These are phyloP conservation scores for Eimeria falciformis DNA, from an alignment of 169 alveolate species.

Conservation along the genomic window DNA sequence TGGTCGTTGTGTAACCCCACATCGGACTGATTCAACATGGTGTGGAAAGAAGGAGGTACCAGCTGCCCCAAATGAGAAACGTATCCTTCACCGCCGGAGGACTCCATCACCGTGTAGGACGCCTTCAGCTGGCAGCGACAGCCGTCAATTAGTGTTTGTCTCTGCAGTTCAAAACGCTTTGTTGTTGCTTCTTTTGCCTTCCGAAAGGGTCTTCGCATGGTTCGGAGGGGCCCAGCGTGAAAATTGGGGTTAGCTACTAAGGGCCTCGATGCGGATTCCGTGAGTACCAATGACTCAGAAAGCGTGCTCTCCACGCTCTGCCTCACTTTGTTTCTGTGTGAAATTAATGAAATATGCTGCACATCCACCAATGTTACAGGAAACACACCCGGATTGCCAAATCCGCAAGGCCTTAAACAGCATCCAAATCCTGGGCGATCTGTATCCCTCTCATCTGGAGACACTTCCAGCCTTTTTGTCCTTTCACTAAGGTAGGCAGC, in stretches of 20 bases:
- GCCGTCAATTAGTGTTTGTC: constrained; percentile 43
- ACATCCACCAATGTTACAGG: constrained; percentile 40
- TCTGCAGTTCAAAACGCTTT: neutral
- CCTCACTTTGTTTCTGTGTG: too few relatives aligned
- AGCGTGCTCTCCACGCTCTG: too few relatives aligned
- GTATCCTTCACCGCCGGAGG: neutral
- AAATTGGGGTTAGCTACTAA: neutral
- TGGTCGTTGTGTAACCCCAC: too few relatives aligned
- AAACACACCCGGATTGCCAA: neutral
- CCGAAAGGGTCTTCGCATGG: neutral
- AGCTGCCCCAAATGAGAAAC: neutral
- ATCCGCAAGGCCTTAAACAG: constrained; percentile 42
- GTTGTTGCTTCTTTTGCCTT: neutral
- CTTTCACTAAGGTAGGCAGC: neutral
- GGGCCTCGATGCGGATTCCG: neutral
- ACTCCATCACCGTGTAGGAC: neutral
- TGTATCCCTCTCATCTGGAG: neutral
- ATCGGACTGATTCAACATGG: neutral
- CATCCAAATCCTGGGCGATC: constrained; percentile 28
- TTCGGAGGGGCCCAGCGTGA: constrained; percentile 32
- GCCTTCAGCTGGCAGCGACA: constrained; percentile 51
- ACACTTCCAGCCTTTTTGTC: neutral
- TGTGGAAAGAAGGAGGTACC: neutral
- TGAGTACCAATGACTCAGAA: neutral
- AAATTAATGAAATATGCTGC: neutral